phyloP scores from a whole-genome alignment of 345 rosid genomes.

The Euphorbia pulcherrima region DNA sequence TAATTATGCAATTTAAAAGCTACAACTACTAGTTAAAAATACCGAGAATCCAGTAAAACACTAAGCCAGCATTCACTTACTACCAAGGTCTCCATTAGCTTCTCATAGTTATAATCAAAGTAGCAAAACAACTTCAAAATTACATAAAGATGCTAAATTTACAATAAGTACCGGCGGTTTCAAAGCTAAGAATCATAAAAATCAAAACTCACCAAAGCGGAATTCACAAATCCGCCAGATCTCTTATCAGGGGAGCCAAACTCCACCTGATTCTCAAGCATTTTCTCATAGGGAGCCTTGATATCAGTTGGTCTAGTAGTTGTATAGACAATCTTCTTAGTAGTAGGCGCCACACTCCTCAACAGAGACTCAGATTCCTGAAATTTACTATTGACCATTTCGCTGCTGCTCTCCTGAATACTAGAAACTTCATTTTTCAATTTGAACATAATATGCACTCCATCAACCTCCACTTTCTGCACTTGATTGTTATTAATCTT shows the following conservation, averaged over 20 bases:
- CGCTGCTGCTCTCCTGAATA: conserved; percentile 35
- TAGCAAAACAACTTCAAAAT: background rate
- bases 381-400: conserved; percentile 31
- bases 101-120: background rate
- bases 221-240: conserved; percentile 73
- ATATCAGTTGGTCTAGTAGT: conserved; percentile 79
- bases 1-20: background rate
- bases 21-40: background rate
- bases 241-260: conserved; percentile 89
- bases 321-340: conserved; percentile 59
- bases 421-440: conserved; percentile 49
- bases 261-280: conserved; percentile 85
- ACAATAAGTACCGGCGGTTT: background rate
- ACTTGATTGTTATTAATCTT: conserved; percentile 63
- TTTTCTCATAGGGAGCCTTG: conserved; percentile 86
- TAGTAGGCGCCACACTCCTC: conserved; percentile 55
- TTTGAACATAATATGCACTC: conserved; percentile 78
- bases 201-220: conserved; percentile 58
- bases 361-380: conserved; percentile 60
- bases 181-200: background rate
- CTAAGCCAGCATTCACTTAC: background rate
- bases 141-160: conserved; percentile 6
- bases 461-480: conserved; percentile 86
- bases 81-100: background rate
- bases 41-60: background rate